Evolutionary conservation across 2,329 filamentous ascomycete species (phyloP).

Genomic region (Leptographium radiaticola): DNA sequence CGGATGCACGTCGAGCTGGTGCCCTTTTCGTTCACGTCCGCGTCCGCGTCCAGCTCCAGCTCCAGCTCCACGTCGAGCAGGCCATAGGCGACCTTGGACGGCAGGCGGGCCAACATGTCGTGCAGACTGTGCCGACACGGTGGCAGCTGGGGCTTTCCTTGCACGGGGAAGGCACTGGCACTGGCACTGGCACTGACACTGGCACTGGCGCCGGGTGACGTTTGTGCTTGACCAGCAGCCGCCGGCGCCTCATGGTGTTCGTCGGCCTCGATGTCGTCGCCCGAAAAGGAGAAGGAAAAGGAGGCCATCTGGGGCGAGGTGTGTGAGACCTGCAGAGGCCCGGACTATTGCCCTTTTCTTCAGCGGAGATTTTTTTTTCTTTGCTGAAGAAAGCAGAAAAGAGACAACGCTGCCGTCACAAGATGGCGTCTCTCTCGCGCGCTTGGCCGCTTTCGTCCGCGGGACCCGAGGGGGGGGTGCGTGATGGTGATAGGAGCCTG

Average conservation of each 20-base stretch:
- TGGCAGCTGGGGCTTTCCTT: conserved; percentile 45
- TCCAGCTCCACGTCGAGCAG: conserved; percentile 42
- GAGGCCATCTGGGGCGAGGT: conserved; percentile 14
- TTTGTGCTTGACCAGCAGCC: conserved; percentile 8
- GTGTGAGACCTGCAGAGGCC: background rate
- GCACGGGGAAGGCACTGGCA: conserved; percentile 45
- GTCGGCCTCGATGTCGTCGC: conserved; percentile 49
- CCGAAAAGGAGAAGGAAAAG: conserved; percentile 41
- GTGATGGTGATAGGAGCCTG: background rate
- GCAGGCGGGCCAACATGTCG: conserved; percentile 43
- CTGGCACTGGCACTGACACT: conserved; percentile 28
- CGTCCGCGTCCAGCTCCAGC: background rate
- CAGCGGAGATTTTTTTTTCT: background rate
- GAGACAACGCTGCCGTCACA: background rate
- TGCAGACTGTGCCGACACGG: conserved; percentile 37
- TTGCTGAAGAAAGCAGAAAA: background rate
- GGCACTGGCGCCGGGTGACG: conserved; percentile 13
- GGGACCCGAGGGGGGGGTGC: background rate
- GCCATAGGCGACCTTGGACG: conserved; percentile 61
- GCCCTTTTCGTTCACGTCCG: conserved; percentile 15
- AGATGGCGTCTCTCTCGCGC: background rate
- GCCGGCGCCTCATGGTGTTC: conserved; percentile 13
- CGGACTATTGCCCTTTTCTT: background rate
- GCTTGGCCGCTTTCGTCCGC: background rate
- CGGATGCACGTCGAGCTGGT: conserved; percentile 18